Conservation (phyloP, 2,329 filamentous ascomycete species). For the Sporothrix dimorphospora region DNA sequence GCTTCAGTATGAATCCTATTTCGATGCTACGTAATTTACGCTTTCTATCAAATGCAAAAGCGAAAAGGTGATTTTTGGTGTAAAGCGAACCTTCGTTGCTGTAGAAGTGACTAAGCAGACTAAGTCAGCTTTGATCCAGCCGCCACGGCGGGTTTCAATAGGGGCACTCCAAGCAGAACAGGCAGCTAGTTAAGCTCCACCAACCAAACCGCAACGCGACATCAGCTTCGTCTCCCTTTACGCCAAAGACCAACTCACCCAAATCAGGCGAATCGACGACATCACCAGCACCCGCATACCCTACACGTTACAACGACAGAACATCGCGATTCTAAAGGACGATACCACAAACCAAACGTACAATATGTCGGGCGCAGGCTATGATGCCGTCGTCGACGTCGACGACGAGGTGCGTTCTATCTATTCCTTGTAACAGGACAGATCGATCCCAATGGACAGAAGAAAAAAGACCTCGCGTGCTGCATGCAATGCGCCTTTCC, state of each 20-base stretch:
- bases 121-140: background rate
- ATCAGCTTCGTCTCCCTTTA: slow-evolving; percentile 17
- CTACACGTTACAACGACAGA: too few relatives aligned
- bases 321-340: background rate
- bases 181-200: slow-evolving; percentile 22
- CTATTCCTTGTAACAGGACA: background rate
- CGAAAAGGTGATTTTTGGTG: background rate
- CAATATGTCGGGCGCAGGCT: slow-evolving; percentile 61
- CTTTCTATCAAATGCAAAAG: background rate
- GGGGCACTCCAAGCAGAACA: background rate
- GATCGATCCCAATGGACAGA: background rate
- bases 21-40: background rate
- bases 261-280: background rate
- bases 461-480: background rate
- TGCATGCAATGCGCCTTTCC: background rate
- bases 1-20: background rate
- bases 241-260: slow-evolving; percentile 8
- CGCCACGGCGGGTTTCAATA: background rate
- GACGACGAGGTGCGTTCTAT: slow-evolving; percentile 77
- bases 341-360: background rate
- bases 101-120: background rate
- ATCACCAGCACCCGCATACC: background rate
- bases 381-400: slow-evolving; percentile 97
- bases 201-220: slow-evolving; percentile 28
- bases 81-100: background rate